Evolutionary conservation across 441 rosid genomes (phyloP), one percentile per base, ranked within the genome.

Genomic region (Populus hybrid): DNA sequence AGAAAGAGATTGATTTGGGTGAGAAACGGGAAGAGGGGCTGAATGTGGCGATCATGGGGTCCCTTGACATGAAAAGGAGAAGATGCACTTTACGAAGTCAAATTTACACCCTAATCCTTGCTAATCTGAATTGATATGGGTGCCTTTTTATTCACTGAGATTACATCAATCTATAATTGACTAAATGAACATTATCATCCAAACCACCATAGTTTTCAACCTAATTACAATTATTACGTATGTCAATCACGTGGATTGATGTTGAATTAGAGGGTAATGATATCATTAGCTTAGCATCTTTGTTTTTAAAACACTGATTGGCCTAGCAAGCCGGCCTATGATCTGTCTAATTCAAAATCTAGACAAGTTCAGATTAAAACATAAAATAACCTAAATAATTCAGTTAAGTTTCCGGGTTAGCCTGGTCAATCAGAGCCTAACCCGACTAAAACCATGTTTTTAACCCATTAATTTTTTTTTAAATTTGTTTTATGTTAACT

Each of bases 281-380:
- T 1, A 23, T 63, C 10, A 63, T 21, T 23, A 24, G 10, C 4
- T 8, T 20, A 20, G 61, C 6, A 20, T 18, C 10, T 6, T 34
- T 34, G 0, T 34, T 34, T 6, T 6, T 34, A 34, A 34, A 34
- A 34, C 8, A 34, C 0, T 34, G 8, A 34, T 34, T 1, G 36
- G 8, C 8, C 36, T 34, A 34, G 8, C 0, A 34, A 34, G 36
- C 36, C 36, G 8, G 1, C 36, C 36, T 34, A 34, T 6, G 0
- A 34, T 1, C 1, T 34, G 36, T 34, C 1, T 34, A 34, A 34
- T 34, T 0, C 0, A 1, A 34, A 1, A 34, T 34, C 0, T 34
- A 1, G 1, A 34, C 1, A 1, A 0, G 0, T 34, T 34, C 1
- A 6, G 1, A 6, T 34, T 34, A 0, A 34, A 34, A 0, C 6